Base-by-base conservation (phyloP, 192 early-diverging fungal species). In the Podila clonocystis region DNA sequence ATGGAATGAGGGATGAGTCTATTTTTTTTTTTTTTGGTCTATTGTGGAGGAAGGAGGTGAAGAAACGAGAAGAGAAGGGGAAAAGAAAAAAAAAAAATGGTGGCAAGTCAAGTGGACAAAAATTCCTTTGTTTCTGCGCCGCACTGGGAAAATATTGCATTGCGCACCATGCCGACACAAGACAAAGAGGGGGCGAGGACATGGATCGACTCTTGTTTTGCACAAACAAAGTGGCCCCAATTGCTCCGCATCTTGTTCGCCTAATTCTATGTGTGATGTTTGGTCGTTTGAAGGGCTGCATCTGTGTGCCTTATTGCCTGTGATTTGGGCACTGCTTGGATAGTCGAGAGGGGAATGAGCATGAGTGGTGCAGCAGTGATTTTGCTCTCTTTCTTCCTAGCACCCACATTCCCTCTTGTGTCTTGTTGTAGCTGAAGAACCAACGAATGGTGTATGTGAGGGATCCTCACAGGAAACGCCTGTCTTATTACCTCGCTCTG, bases 41-140 rank as follows among this genome's bases (percentile, higher is more conserved):
- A 55, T 55, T 55, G 15, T 45, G 62, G 62, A 41, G 11, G 30
- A 34, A 45, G 34, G 17, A 33, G 33, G 34, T 29, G n/a, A 31
- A 62, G 15, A 19, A 17, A 30, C 13, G 20, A 38, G 58, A 26
- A 38, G 58, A 34, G 24, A 41, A 17, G 62, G 57, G 38, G 49
- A 58, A 36, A 36, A 36, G n/a, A 52, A 52, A 52, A 52, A 52
- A n/a, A 52, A 52, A 52, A 52, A 52, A 52, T 52, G 50, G 50
- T 52, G 50, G 50, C 50, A 52, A 52, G 50, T 52, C 50, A 52
- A 52, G n/a, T n/a, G 50, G n/a, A n/a, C 50, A 17, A 7, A 7
- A 17, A n/a, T 17, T 22, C 50, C 17, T 22, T 22, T 22, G n/a
- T 52, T 22, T 52, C 50, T n/a, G 19, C 19, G 3, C 19, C 50